Conservation (phyloP, 2,329 filamentous ascomycete genomes). For the Fusarium beomiforme region DNA sequence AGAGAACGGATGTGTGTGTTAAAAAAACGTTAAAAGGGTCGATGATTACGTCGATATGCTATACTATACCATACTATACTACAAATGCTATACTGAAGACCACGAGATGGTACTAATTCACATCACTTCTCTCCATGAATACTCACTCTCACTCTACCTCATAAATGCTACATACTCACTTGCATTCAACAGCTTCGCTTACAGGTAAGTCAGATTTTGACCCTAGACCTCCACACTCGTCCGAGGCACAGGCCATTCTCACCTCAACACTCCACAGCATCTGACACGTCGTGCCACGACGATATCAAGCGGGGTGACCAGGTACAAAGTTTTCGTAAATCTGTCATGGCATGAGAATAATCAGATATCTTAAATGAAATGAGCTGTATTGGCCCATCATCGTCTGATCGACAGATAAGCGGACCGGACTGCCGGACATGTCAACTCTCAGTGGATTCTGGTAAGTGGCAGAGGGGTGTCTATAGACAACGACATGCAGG, state of each 20-base stretch:
- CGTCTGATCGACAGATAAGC: conserved; percentile 14
- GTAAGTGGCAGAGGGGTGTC: neutral
- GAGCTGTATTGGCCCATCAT: neutral
- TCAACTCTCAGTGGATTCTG: neutral
- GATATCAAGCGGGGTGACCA: neutral
- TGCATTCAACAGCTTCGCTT: neutral
- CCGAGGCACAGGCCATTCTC: conserved; percentile 17
- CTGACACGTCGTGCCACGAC: conserved; percentile 5
- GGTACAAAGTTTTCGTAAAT: neutral
- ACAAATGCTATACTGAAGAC: conserved; percentile 24
- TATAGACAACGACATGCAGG: neutral
- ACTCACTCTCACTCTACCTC: neutral
- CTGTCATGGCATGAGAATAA: neutral
- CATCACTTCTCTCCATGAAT: neutral
- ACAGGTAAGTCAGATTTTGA: neutral
- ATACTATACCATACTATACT: conserved; percentile 14
- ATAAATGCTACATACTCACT: neutral
- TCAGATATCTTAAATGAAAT: neutral
- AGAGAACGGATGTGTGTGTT: conserved; percentile 2
- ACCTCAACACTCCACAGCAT: neutral
- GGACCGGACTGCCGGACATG: neutral
- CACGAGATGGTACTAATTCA: conserved; percentile 22
- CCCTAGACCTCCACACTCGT: neutral
- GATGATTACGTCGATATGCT: conserved; percentile 19
- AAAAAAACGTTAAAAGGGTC: neutral